Evolutionary conservation across 2,329 filamentous ascomycete species (phyloP).

Genomic region (Arthrobotrys pseudoclavata): DNA sequence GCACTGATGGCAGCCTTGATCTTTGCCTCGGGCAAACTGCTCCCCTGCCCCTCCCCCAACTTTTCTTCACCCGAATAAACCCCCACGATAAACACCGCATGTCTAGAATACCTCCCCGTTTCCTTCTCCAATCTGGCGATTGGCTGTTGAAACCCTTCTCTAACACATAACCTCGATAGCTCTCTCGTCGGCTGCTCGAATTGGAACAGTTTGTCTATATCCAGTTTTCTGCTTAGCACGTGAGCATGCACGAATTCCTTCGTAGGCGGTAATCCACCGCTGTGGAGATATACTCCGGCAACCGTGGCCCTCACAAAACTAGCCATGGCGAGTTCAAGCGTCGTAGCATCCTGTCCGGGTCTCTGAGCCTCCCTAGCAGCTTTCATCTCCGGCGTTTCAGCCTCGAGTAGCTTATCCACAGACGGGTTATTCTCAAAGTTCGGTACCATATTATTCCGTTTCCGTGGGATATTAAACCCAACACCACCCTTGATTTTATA

Average conservation of each 20-base stretch:
- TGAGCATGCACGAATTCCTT: constrained; percentile 87
- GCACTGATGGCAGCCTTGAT: constrained; percentile 84
- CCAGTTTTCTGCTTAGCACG: constrained; percentile 82
- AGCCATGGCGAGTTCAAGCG: constrained; percentile 71
- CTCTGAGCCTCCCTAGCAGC: constrained; percentile 67
- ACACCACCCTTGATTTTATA: constrained; percentile 32
- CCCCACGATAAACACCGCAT: constrained; percentile 92
- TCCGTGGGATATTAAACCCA: constrained; percentile 34
- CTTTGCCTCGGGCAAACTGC: constrained; percentile 82
- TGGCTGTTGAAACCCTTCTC: constrained; percentile 89
- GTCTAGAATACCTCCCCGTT: constrained; percentile 85
- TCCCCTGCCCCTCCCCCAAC: constrained; percentile 88
- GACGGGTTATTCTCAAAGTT: constrained; percentile 53
- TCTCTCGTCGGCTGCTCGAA: constrained; percentile 89
- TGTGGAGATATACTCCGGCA: constrained; percentile 86
- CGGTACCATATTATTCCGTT: constrained; percentile 30
- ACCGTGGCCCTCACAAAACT: constrained; percentile 86
- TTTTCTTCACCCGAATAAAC: constrained; percentile 93
- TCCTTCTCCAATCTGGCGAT: constrained; percentile 90
- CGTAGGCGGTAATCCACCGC: constrained; percentile 78
- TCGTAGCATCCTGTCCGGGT: constrained; percentile 65
- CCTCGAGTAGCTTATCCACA: constrained; percentile 2
- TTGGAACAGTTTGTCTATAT: constrained; percentile 82
- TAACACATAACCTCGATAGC: constrained; percentile 82
- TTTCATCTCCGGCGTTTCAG: constrained; percentile 38